Evolutionary conservation across 2,329 filamentous ascomycete genomes (phyloP).

Genomic region (Nothopassalora personata): DNA sequence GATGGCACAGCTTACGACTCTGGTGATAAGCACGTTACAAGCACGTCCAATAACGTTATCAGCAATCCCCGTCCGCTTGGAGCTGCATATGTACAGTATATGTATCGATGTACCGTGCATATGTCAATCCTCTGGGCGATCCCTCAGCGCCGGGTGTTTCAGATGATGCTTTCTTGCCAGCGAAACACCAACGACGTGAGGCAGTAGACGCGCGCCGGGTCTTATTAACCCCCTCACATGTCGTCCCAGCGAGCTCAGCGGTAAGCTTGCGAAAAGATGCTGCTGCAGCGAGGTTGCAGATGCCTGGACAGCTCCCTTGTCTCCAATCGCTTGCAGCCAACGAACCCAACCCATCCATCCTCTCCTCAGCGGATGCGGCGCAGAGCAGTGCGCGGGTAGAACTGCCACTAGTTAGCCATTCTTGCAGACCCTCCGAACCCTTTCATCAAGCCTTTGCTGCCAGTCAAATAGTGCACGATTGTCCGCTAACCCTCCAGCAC

Average conservation of each 20-base stretch:
- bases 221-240: background rate
- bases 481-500: constrained; percentile 2
- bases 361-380: background rate
- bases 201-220: background rate
- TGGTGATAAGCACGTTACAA: background rate
- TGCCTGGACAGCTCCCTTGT: too few relatives aligned
- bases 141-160: background rate
- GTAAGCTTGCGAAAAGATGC: too few relatives aligned
- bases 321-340: too few relatives aligned
- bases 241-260: too few relatives aligned
- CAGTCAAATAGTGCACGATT: constrained; percentile 20
- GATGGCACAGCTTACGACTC: background rate
- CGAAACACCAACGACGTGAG: background rate
- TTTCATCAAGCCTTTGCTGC: constrained; percentile 3
- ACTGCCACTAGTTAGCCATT: constrained; percentile 4
- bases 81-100: background rate
- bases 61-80: background rate
- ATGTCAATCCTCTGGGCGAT: background rate
- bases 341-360: background rate
- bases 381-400: background rate
- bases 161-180: background rate
- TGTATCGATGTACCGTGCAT: background rate
- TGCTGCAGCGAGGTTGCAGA: too few relatives aligned
- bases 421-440: background rate
- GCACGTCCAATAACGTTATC: background rate